Base-by-base conservation (phyloP, 2,329 filamentous ascomycete genomes). In the Aspergillus hiratsukae region DNA sequence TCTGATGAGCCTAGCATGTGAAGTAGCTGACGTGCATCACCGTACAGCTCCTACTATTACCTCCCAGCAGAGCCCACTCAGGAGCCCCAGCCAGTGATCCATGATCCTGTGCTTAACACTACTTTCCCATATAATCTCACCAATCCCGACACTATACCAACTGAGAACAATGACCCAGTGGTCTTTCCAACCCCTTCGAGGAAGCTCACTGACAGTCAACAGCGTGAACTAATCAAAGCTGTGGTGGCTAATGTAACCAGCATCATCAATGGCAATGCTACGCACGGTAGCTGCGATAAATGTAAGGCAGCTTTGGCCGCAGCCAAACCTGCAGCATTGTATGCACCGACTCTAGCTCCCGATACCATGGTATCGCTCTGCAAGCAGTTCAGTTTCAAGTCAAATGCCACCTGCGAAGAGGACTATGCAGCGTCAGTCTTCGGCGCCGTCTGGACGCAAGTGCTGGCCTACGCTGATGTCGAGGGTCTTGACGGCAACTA, bases 401-500 rank as follows among this genome's bases (percentile, higher is more conserved):
- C 76, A 0, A 78, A 80, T 57, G 62, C 69, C 10, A 75, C 75
- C 0, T 85, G 83, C 61, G 70, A 76, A 52, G 71, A 75, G 23
- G 75, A 75, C 45, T 85, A 80, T 56, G 71, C 75, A 1, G 73
- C 76, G 2, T 68, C 71, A 17, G 79, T 72, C 17, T 82, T 80
- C 58, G 83, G 83, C 19, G 78, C 80, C 1, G 75, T 82, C 54
- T 85, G 81, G 81, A 82, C 82, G 4, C 83, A 85, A 61, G 73
- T 85, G 1, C 69, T 86, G 31, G 76, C 79, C 2, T 72, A 78
- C 46, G 81, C 81, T 7, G 76, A 85, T 64, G 73, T 84, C 8
- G 70, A 72, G 21, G 82, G 81, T 8, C 71, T 79, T 2, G 83
- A 86, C 64, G 83, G 82, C 4, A 70, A 77, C 54, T 83, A 82